Conservation (phyloP, 345 rosid genomes). For the Eucalyptus cloeziana region DNA sequence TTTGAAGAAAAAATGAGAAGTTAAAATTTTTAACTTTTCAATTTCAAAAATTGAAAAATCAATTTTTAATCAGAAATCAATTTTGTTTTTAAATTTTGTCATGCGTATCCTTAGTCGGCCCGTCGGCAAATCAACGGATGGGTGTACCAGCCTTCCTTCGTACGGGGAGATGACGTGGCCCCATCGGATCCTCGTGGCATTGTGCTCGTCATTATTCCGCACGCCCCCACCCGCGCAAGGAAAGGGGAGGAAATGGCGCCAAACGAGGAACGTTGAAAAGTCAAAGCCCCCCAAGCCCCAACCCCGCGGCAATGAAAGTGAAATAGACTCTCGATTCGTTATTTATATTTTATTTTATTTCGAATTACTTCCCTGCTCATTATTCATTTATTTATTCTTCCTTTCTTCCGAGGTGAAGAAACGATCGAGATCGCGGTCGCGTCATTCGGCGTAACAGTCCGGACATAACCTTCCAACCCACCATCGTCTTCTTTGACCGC, state of each 20-base stretch:
- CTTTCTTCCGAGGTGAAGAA: neutral
- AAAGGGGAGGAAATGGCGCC: neutral
- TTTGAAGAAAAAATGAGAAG: no score
- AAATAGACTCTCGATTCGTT: neutral
- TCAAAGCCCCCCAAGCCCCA: neutral
- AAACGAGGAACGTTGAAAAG: neutral
- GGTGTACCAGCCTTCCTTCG: no score
- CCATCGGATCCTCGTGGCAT: neutral
- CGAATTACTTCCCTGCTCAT: neutral
- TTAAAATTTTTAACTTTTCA: no score
- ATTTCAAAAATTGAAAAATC: no score
- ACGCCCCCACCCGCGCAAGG: neutral
- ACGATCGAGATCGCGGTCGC: neutral
- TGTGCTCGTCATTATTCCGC: neutral
- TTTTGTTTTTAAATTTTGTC: no score
- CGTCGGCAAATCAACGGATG: no score
- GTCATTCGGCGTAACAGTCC: neutral
- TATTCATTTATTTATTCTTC: neutral
- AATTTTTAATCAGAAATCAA: no score
- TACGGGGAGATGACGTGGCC: neutral
- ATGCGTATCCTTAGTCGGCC: no score
- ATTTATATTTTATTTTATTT: neutral
- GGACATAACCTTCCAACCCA: neutral
- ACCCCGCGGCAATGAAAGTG: neutral
- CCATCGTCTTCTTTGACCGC: neutral